Evolutionary conservation across 495 filamentous ascomycete genomes (phyloP), one percentile per base, ranked within the genome.

Genomic region (Podospora anserina): DNA sequence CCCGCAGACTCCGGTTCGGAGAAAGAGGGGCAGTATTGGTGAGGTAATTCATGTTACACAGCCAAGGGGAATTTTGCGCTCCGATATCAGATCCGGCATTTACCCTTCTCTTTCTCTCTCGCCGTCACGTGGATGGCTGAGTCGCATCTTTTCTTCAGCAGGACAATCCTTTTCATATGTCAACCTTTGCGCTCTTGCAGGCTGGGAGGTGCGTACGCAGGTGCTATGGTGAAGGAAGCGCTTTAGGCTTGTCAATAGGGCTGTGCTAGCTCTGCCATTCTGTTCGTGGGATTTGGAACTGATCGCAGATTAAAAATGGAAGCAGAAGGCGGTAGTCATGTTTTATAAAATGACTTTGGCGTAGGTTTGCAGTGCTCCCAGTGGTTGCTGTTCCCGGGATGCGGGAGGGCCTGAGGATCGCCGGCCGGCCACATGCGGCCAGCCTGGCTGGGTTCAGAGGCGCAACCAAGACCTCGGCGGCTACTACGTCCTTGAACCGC

Each of bases 321-420:
- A 18, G 5, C 1, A 18, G 34, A 57, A 16, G 5, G 55, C 55
- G 55, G 55, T 4, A 26, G 23, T 5, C 5, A 2, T 11, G 55
- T 58, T 58, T 58, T 19, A 58, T 5, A 58, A 58, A 58, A 58
- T n/a, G 5, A 4, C 13, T 2, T 19, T 19, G 55, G n/a, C n/a
- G n/a, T 1, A 5, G 23, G 5, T 20, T 20, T 58, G 55, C 55
- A 26, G 55, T 5, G 55, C 23, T 58, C 13, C 55, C 19, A 58
- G 55, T 58, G 55, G 55, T 20, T 26, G n/a, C 19, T 3, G 4
- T 58, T 19, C 18, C 55, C 13, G 55, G 5, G 0, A n/a, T 20
- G n/a, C 55, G n/a, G 39, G 39, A 49, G 39, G 55, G 55, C 55
- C 55, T 20, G 55, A 58, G 55, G 55, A 58, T 58, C 55, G n/a